Conservation (phyloP, 2,329 filamentous ascomycete genomes). For the Fusarium chuoi region DNA sequence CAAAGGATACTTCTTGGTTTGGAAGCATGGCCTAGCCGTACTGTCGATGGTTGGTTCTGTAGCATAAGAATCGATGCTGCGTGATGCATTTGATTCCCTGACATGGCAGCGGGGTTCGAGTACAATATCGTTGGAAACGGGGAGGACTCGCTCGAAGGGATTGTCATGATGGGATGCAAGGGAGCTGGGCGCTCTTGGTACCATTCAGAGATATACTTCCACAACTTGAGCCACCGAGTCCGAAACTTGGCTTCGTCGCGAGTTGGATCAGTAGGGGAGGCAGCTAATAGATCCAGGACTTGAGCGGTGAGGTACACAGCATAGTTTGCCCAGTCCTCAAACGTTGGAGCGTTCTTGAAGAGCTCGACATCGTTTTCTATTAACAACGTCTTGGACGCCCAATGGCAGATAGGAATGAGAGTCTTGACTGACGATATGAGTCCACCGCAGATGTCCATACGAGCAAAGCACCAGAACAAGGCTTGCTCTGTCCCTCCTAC, state of each 20-base stretch:
- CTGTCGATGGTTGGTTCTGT: conserved; percentile 54
- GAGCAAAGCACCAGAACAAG: conserved; percentile 65
- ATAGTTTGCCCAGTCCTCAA: conserved; percentile 62
- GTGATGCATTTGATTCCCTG: conserved; percentile 65
- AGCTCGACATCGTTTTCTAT: conserved; percentile 48
- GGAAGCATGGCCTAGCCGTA: conserved; percentile 56
- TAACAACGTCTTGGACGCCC: conserved; percentile 51
- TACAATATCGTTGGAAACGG: conserved; percentile 62
- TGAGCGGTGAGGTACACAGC: conserved; percentile 60
- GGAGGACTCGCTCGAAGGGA: conserved; percentile 55
- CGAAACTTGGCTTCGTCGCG: conserved; percentile 42
- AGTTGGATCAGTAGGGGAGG: conserved; percentile 25
- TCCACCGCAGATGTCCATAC: conserved; percentile 65
- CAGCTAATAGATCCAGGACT: conserved; percentile 53
- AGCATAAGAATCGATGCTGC: conserved; percentile 63
- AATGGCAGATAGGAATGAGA: conserved; percentile 58
- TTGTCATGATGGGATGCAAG: conserved; percentile 50
- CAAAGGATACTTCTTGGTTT: conserved; percentile 55
- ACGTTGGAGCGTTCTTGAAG: conserved; percentile 49
- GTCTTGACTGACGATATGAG: conserved; percentile 62
- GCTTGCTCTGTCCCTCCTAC: conserved; percentile 60
- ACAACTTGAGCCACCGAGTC: conserved; percentile 52
- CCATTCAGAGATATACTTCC: conserved; percentile 55
- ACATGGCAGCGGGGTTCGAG: conserved; percentile 62
- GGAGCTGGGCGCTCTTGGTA: conserved; percentile 50